phyloP scores from a whole-genome alignment of 805 yeast species.

The Candida qinlingensis region DNA sequence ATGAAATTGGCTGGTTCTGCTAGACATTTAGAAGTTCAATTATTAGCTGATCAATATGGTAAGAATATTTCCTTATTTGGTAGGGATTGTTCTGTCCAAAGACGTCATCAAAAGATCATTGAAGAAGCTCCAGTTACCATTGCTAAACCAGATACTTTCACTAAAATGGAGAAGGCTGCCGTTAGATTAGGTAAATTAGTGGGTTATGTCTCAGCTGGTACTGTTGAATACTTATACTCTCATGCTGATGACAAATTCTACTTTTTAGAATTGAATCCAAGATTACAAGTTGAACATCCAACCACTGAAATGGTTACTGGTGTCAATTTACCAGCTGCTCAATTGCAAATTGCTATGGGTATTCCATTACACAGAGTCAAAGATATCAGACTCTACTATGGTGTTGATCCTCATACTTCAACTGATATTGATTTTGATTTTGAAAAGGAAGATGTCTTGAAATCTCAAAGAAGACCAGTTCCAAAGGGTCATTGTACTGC shows the following conservation, averaged over 20 bases:
- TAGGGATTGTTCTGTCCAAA: slow-evolving; percentile 98
- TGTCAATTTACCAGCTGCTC: slow-evolving; percentile 97
- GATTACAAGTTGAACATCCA: slow-evolving; percentile 99
- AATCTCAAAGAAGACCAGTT: slow-evolving; percentile 83
- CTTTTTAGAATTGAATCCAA: slow-evolving; percentile 94
- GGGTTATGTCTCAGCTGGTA: slow-evolving; percentile 98
- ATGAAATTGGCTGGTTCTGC: slow-evolving; percentile 98
- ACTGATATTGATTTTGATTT: slow-evolving; percentile 90
- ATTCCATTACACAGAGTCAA: slow-evolving; percentile 91
- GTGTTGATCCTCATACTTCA: slow-evolving; percentile 91
- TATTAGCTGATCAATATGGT: slow-evolving; percentile 97
- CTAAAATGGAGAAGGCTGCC: slow-evolving; percentile 94
- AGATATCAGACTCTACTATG: slow-evolving; percentile 89
- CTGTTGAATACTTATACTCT: slow-evolving; percentile 94
- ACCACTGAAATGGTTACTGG: slow-evolving; percentile 99
- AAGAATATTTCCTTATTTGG: slow-evolving; percentile 96
- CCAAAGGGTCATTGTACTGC: slow-evolving; percentile 99
- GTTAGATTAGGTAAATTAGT: slow-evolving; percentile 94
- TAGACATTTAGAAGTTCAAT: slow-evolving; percentile 96
- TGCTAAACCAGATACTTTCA: slow-evolving; percentile 81
- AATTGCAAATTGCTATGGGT: slow-evolving; percentile 99
- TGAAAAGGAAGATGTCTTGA: slow-evolving; percentile 60
- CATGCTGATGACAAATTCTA: slow-evolving; percentile 92
- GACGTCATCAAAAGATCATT: slow-evolving; percentile 98
- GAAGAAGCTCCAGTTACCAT: slow-evolving; percentile 99